phyloP scores from a whole-genome alignment of 306 rosid genomes.

The Coriaria nepalensis region DNA sequence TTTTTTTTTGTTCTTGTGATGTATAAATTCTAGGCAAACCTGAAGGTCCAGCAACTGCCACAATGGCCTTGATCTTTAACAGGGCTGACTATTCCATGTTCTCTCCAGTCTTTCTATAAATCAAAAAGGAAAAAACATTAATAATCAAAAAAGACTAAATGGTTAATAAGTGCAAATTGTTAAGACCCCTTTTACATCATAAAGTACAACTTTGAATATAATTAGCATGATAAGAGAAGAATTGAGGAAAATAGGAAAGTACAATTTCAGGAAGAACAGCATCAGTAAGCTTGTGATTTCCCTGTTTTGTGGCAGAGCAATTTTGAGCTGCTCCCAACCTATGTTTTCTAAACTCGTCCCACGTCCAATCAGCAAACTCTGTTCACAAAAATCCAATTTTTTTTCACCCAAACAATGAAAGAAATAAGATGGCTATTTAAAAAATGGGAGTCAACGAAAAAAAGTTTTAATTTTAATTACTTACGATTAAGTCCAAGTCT shows the following conservation, averaged over 20 bases:
- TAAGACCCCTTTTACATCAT: no score
- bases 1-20: not conserved
- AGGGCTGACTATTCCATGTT: constrained; percentile 57
- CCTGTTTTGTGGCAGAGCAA: constrained; percentile 83
- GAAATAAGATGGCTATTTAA: not conserved
- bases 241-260: not conserved
- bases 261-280: constrained; percentile 51
- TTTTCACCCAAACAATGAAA: not conserved
- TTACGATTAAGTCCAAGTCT: constrained; percentile 68
- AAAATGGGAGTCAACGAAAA: not conserved
- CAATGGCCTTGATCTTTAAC: constrained; percentile 76
- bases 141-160: no score
- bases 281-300: constrained; percentile 50
- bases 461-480: constrained; percentile 1
- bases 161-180: no score
- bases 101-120: constrained; percentile 87
- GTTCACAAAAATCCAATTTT: constrained; percentile 1
- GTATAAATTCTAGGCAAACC: constrained; percentile 18
- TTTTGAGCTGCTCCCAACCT: constrained; percentile 88
- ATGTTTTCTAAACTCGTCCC: constrained; percentile 70
- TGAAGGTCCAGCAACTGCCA: constrained; percentile 67
- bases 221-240: not conserved
- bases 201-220: no score
- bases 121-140: not conserved
- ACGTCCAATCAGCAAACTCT: constrained; percentile 89